Conservation (phyloP, 2,329 filamentous ascomycete genomes). For the Clonostachys rosea region DNA sequence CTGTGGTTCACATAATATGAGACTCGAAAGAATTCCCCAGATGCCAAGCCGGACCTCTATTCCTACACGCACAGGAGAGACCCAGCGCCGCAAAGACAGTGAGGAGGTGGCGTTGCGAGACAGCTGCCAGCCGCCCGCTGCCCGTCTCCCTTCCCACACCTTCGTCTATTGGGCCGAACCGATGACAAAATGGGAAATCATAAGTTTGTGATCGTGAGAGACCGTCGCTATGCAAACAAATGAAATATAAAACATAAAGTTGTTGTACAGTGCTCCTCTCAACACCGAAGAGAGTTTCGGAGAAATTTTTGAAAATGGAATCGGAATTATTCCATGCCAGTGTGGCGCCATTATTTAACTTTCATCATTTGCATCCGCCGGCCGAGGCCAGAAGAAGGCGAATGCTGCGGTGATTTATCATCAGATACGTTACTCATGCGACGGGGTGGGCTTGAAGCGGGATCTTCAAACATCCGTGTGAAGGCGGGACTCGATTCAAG, state of each 20-base stretch:
- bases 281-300: too few relatives aligned
- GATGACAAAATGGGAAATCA: not conserved
- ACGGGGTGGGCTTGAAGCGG: slow-evolving; percentile 49
- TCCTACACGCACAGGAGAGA: too few relatives aligned
- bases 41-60: too few relatives aligned
- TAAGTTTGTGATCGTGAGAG: not conserved
- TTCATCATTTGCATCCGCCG: slow-evolving; percentile 62
- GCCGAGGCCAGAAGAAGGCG: slow-evolving; percentile 43
- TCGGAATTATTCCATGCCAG: not conserved
- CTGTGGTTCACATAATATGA: too few relatives aligned
- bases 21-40: too few relatives aligned
- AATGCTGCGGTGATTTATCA: slow-evolving; percentile 44
- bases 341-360: slow-evolving; percentile 37
- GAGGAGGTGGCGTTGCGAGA: too few relatives aligned
- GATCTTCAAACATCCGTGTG: slow-evolving; percentile 61
- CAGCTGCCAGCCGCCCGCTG: too few relatives aligned
- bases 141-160: too few relatives aligned
- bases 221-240: not conserved
- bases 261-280: not conserved
- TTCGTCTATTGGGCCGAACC: not conserved
- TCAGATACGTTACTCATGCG: slow-evolving; percentile 42
- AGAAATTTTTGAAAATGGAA: not conserved
- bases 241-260: not conserved
- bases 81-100: too few relatives aligned
- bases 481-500: slow-evolving; percentile 62